Percentiles rank a stretch among this genome's conserved stretches.
Conservation (phyloP, 2,329 filamentous ascomycete genomes). For the Aspergillus tanneri region DNA sequence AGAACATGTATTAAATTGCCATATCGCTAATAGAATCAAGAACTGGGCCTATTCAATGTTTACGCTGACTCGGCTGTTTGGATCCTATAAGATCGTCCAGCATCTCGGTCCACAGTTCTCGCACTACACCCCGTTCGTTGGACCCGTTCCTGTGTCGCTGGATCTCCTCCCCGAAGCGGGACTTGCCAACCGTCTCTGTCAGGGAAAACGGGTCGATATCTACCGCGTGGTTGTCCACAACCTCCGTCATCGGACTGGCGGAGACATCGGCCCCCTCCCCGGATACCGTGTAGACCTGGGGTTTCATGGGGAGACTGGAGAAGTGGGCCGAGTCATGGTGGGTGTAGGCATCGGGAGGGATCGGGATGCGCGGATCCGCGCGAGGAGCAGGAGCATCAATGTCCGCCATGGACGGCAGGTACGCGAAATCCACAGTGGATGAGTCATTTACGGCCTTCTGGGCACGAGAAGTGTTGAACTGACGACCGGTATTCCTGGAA, state of each 20-base stretch:
- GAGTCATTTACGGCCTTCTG: slow-evolving; percentile 57
- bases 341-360: slow-evolving; percentile 46
- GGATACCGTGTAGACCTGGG: slow-evolving; percentile 56
- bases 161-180: slow-evolving; percentile 37
- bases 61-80: slow-evolving; percentile 23
- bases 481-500: slow-evolving; percentile 56
- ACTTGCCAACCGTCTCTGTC: slow-evolving; percentile 50
- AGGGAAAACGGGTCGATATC: slow-evolving; percentile 59
- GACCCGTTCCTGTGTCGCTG: slow-evolving; percentile 36
- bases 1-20: background rate
- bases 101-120: slow-evolving; percentile 39
- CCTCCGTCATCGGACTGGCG: slow-evolving; percentile 58
- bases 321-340: slow-evolving; percentile 27
- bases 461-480: slow-evolving; percentile 62
- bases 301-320: slow-evolving; percentile 48
- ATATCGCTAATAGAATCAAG: background rate
- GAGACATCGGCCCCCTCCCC: slow-evolving; percentile 43
- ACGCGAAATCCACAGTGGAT: slow-evolving; percentile 64
- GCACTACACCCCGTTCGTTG: slow-evolving; percentile 31
- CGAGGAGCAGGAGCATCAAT: slow-evolving; percentile 39
- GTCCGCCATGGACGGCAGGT: slow-evolving; percentile 54
- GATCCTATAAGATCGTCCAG: slow-evolving; percentile 41
- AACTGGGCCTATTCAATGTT: background rate
- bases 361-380: slow-evolving; percentile 49
- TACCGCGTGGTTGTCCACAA: slow-evolving; percentile 56